A percentile compares a stretch with the other conserved stretches of the same genome.
Evolutionary conservation across 495 filamentous ascomycete species (phyloP).

Genomic region (Sporormia fimetaria): DNA sequence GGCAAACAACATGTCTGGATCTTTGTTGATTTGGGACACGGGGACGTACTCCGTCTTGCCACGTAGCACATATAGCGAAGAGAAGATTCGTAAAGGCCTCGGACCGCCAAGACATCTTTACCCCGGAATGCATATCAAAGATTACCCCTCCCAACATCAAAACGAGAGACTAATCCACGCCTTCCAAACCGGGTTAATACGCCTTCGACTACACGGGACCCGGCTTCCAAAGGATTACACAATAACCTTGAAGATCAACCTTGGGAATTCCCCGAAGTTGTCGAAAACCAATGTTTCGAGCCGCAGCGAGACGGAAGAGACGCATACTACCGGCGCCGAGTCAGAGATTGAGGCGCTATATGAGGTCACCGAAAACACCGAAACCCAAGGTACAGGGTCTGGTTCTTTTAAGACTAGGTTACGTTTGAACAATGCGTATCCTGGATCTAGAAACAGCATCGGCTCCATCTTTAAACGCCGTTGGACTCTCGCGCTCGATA

Average conservation of each 20-base stretch:
- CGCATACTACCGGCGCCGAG: no score
- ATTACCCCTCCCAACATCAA: slow-evolving; percentile 4
- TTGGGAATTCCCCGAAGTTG: no score
- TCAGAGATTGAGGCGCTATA: no score
- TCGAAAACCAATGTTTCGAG: no score
- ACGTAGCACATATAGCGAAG: slow-evolving; percentile 23
- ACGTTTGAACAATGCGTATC: slow-evolving; percentile 53
- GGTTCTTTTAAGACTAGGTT: no score
- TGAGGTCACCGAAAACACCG: no score
- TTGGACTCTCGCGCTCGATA: slow-evolving; percentile 52
- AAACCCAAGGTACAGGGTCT: no score
- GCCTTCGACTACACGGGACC: slow-evolving; percentile 47
- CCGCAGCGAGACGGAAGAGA: no score
- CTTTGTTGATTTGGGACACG: slow-evolving; percentile 60
- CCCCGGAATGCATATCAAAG: slow-evolving; percentile 17
- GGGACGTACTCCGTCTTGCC: slow-evolving; percentile 53
- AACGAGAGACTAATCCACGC: slow-evolving; percentile 44
- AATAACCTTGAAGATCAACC: no score
- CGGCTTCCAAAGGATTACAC: slow-evolving; percentile 49
- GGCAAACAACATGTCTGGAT: slow-evolving; percentile 46
- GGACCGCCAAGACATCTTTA: slow-evolving; percentile 39
- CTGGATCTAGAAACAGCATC: slow-evolving; percentile 49
- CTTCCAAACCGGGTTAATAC: slow-evolving; percentile 50
- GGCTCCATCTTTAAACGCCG: slow-evolving; percentile 52
- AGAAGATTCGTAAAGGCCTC: slow-evolving; percentile 24